Evolutionary conservation across 2,329 filamentous ascomycete species (phyloP), one percentile per base, ranked within the genome.

Genomic region (Claviceps africana): DNA sequence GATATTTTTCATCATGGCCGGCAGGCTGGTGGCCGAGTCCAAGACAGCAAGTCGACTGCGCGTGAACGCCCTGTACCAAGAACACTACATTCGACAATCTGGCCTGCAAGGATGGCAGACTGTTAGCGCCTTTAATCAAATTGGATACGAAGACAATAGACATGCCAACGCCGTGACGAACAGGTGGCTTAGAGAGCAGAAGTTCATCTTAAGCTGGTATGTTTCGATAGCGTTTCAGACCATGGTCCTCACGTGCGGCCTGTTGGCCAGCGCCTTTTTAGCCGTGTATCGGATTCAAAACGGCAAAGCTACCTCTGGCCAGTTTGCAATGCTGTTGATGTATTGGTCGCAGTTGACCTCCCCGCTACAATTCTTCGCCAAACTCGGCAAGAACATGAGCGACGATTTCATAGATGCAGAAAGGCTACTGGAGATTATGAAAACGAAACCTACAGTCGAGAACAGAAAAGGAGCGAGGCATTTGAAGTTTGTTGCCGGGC

Each of bases 311-410:
- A 78, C 77, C 5, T 71, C 84, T 11, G 84, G 84, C 52, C 75
- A 84, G 56, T 87, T 88, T 58, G 80, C 85, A 52, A 79, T 82
- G 67, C 71, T 88, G 17, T 68, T 88, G 54, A 83, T 82, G 51
- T 88, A 88, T 64, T 86, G 86, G 83, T 76, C 77, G 19, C 84
- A 88, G 60, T 72, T 88, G 39, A 83, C 84, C 45, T 76, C 78
- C 2, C 85, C 85, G 2, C 72, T 88, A 51, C 82, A 82, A 57
- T 87, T 85, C 65, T 87, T 88, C 61, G 75, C 77, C 7, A 68
- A 69, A 19, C 65, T 81, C 30, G 77, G 78, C 7, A 78, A 76
- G 59, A 74, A 66, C 48, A 72, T 82, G 55, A 77, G 76, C 53
- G 71, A 73, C 55, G 73, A 79, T 53, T 69, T 82, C 37, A 76